A percentile compares a stretch with the other conserved stretches of the same genome.
These are phyloP conservation scores for Purpureocillium lavendulum DNA, from an alignment of 2,329 filamentous ascomycete genomes.

Conservation along the genomic window DNA sequence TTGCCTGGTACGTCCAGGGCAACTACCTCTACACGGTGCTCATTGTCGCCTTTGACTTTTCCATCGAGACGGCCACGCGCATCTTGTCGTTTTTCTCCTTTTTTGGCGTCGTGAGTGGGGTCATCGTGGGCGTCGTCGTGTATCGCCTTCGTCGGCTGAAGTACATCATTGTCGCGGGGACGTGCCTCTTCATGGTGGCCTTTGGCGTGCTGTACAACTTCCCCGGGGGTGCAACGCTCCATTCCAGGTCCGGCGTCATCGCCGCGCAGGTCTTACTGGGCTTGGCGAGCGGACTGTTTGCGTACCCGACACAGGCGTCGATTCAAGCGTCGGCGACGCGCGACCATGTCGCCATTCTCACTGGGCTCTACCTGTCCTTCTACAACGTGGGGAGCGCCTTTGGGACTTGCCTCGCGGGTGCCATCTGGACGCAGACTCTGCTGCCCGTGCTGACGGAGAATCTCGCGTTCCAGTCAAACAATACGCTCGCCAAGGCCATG, in stretches of 20 bases:
- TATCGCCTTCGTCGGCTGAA: conserved; percentile 45
- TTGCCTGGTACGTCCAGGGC: conserved; percentile 48
- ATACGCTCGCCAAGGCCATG: conserved; percentile 23
- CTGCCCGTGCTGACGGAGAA: conserved; percentile 21
- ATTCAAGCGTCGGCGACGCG: conserved; percentile 28
- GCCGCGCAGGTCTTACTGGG: conserved; percentile 48
- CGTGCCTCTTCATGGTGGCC: conserved; percentile 44
- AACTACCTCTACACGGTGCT: conserved; percentile 54
- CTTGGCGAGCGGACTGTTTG: conserved; percentile 49
- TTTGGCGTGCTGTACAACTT: conserved; percentile 48
- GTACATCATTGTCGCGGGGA: conserved; percentile 48
- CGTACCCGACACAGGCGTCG: conserved; percentile 30
- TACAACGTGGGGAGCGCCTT: conserved; percentile 33
- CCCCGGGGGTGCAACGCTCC: conserved; percentile 35
- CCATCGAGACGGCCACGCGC: conserved; percentile 43
- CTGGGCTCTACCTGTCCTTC: conserved; percentile 29
- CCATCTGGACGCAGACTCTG: conserved; percentile 33
- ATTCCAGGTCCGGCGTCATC: conserved; percentile 41
- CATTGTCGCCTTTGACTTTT: conserved; percentile 48
- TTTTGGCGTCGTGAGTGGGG: conserved; percentile 45
- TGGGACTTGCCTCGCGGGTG: conserved; percentile 29
- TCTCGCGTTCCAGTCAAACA: conserved; percentile 24
- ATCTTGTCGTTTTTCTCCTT: conserved; percentile 47
- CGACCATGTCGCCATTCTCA: conserved; percentile 29
- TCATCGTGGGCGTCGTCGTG: conserved; percentile 42